phyloP scores from a whole-genome alignment of 202 grass and related monocot genomes.

The Elaeis oleifera region DNA sequence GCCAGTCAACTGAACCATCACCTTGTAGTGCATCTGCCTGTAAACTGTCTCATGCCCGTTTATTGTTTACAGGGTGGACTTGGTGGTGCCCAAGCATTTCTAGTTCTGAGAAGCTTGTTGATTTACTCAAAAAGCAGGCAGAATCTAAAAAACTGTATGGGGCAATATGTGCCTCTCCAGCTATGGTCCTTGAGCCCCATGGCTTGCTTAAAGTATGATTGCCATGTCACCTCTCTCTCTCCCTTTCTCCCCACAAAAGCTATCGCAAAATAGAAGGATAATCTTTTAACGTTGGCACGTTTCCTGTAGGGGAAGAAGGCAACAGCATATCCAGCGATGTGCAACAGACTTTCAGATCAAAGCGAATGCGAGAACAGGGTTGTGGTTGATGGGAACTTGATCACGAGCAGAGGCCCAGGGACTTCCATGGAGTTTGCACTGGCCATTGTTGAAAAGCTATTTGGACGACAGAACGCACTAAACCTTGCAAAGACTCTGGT shows the following conservation, averaged over 20 bases:
- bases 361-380: conserved; percentile 69
- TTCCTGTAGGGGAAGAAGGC: conserved; percentile 73
- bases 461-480: conserved; percentile 44
- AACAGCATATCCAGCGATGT: conserved; percentile 74
- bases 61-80: conserved; percentile 53
- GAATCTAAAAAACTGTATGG: conserved; percentile 67
- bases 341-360: conserved; percentile 65
- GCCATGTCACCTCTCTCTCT: background rate
- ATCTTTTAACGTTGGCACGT: background rate
- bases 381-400: conserved; percentile 76
- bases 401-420: conserved; percentile 87
- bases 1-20: background rate
- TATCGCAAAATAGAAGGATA: background rate
- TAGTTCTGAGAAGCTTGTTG: conserved; percentile 72
- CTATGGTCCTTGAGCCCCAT: conserved; percentile 75
- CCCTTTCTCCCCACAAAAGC: too few species aligned
- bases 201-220: conserved; percentile 69
- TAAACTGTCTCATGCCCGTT: background rate
- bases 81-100: conserved; percentile 77
- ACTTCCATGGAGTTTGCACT: conserved; percentile 79
- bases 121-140: conserved; percentile 65
- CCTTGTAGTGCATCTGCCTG: background rate
- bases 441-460: conserved; percentile 76
- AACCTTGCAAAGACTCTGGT: conserved; percentile 61
- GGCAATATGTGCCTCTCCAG: conserved; percentile 87